Conservation (phyloP, 352 stramenopile species). For the Globisporangium spiculum region DNA sequence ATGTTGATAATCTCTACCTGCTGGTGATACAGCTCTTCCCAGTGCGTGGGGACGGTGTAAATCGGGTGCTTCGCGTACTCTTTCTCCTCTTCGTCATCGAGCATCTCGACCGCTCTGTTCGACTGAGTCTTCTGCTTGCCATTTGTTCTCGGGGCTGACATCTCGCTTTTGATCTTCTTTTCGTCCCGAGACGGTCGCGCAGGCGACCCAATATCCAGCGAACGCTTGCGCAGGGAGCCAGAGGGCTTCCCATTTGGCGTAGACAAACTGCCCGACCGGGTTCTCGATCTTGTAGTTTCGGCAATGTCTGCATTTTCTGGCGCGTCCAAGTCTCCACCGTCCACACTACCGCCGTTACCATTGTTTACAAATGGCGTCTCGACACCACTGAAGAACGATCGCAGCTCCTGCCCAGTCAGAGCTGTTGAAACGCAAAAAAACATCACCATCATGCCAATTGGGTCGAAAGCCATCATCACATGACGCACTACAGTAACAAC, state of each 20-base stretch:
- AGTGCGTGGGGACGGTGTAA: conserved; percentile 66
- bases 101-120: conserved; percentile 3
- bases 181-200: not conserved
- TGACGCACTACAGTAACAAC: not conserved
- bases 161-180: conserved; percentile 18
- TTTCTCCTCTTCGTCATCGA: conserved; percentile 26
- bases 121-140: conserved; percentile 15
- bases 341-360: not conserved
- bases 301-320: not conserved
- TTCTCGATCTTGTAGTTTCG: not conserved
- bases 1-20: conserved; percentile 68
- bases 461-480: not conserved
- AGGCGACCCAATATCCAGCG: conserved; percentile 21
- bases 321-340: not conserved
- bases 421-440: conserved; percentile 1
- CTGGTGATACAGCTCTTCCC: conserved; percentile 66
- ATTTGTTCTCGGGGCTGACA: not conserved
- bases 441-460: not conserved
- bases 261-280: conserved; percentile 25
- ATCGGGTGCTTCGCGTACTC: conserved; percentile 43
- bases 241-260: conserved; percentile 27
- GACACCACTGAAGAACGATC: not conserved
- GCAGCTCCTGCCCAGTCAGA: conserved; percentile 11
- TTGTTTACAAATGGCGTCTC: not conserved
- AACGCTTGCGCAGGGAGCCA: conserved; percentile 28